Base-by-base conservation (phyloP, 2,329 filamentous ascomycete species). In the Fusarium sacchari region DNA sequence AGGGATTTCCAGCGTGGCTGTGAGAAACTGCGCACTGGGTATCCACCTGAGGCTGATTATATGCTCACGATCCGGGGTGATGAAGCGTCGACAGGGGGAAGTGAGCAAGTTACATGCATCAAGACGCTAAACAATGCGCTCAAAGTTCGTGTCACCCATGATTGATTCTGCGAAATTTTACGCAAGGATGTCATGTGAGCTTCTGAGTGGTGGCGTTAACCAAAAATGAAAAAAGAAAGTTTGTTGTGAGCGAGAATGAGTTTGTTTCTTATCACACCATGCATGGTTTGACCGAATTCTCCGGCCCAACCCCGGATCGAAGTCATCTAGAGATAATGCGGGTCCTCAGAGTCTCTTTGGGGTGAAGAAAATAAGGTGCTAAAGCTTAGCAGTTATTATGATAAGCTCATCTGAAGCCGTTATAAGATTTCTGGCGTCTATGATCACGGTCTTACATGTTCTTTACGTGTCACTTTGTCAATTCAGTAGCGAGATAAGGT, bases 161-260 rank as follows among this genome's bases (percentile, higher is more conserved):
- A 20, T 40, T 13, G 9, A 22, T 22, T n/a, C n/a, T n/a, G 22
- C n/a, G 4, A 26, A 15, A 17, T 26, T 7, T 24, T n/a, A 30
- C 20, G 40, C 22, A 13, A 15, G 34, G 24, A 36, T 36, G 10
- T 7, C 14, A 34, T 24, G 20, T 12, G 13, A 17, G 7, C 15
- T 34, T 24, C 34, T 26, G 7, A 11, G 7, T 4, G 13, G 24
- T 18, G 28, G 20, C 20, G 7, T 17, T 10, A 9, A 26, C 18
- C 44, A 8, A 17, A 2, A n/a, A n/a, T n/a, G n/a, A 34, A 47
- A 46, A n/a, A 11, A 39, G 15, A 55, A 56, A 43, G 47, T 47
- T 24, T 28, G 22, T 17, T 24, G 22, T 57, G 62, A 65, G 63
- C 22, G 60, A 32, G 28, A 64, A 57, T 65, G 63, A 42, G 63